Evolutionary conservation across 2,329 filamentous ascomycete species (phyloP).

Genomic region (Clarireedia homoeocarpa): DNA sequence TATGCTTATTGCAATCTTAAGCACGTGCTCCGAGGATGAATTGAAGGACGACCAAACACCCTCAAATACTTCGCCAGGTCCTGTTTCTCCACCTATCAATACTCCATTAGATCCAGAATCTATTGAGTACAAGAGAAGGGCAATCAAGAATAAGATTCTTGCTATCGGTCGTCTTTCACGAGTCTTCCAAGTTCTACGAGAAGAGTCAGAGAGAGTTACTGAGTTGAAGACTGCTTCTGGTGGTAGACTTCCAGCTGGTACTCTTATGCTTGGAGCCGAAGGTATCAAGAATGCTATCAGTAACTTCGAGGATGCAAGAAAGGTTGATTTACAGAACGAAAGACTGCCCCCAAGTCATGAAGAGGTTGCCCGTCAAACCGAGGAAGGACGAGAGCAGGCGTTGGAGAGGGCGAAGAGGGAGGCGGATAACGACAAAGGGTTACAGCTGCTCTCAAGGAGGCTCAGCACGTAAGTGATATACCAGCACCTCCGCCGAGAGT

Average conservation of each 20-base stretch:
- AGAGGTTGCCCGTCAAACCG: slow-evolving; percentile 76
- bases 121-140: slow-evolving; percentile 87
- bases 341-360: slow-evolving; percentile 85
- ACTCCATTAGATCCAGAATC: slow-evolving; percentile 64
- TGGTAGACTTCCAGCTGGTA: slow-evolving; percentile 85
- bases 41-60: slow-evolving; percentile 81
- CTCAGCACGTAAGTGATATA: slow-evolving; percentile 80
- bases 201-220: slow-evolving; percentile 93
- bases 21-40: slow-evolving; percentile 98
- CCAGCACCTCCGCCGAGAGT: neutral
- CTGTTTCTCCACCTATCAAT: slow-evolving; percentile 63
- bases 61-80: slow-evolving; percentile 51
- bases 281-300: slow-evolving; percentile 98
- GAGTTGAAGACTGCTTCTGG: slow-evolving; percentile 96
- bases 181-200: slow-evolving; percentile 95
- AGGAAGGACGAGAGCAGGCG: slow-evolving; percentile 73
- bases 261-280: slow-evolving; percentile 94
- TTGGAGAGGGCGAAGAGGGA: slow-evolving; percentile 80
- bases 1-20: slow-evolving; percentile 97
- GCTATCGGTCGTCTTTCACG: slow-evolving; percentile 93
- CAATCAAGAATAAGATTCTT: slow-evolving; percentile 99
- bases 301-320: slow-evolving; percentile 92
- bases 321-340: slow-evolving; percentile 96
- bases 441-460: slow-evolving; percentile 80
- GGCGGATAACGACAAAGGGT: slow-evolving; percentile 82